These are phyloP conservation scores for Torrubiella hemipterigena DNA, from an alignment of 2,329 filamentous ascomycete species.

Conservation along the genomic window DNA sequence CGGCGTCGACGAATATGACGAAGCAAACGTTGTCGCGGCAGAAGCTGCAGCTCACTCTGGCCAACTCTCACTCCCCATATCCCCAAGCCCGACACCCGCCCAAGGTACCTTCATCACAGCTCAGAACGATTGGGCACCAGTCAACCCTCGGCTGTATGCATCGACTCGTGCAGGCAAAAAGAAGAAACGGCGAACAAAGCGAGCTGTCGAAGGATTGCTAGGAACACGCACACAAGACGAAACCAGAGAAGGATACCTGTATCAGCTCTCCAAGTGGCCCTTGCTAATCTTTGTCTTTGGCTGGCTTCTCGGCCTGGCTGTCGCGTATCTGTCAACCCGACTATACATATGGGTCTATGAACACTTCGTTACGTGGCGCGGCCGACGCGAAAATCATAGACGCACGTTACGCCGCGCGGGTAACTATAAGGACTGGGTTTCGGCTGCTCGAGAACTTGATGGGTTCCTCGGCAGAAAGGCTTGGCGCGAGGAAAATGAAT, in stretches of 20 bases:
- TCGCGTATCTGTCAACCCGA: conserved; percentile 66
- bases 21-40: conserved; percentile 22
- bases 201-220: conserved; percentile 25
- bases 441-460: conserved; percentile 69
- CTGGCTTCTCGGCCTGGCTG: conserved; percentile 65
- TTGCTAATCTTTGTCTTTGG: conserved; percentile 67
- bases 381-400: conserved; percentile 59
- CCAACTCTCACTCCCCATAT: conserved; percentile 14
- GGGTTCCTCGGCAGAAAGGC: conserved; percentile 64
- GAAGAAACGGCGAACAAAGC: conserved; percentile 20
- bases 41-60: conserved; percentile 26
- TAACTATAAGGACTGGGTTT: conserved; percentile 75
- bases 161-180: conserved; percentile 4
- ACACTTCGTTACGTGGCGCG: conserved; percentile 81
- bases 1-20: conserved; percentile 16
- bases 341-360: conserved; percentile 91
- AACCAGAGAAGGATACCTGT: conserved; percentile 86
- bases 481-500: conserved; percentile 71
- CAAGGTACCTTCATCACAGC: conserved; percentile 64
- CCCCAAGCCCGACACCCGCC: conserved; percentile 11
- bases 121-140: conserved; percentile 89
- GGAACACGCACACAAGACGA: conserved; percentile 68
- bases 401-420: conserved; percentile 58
- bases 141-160: conserved; percentile 55
- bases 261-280: conserved; percentile 84